Evolutionary conservation across 1,139 yeast genomes (phyloP), one percentile per base, ranked within the genome.

Genomic region (Diutina siamensis): DNA sequence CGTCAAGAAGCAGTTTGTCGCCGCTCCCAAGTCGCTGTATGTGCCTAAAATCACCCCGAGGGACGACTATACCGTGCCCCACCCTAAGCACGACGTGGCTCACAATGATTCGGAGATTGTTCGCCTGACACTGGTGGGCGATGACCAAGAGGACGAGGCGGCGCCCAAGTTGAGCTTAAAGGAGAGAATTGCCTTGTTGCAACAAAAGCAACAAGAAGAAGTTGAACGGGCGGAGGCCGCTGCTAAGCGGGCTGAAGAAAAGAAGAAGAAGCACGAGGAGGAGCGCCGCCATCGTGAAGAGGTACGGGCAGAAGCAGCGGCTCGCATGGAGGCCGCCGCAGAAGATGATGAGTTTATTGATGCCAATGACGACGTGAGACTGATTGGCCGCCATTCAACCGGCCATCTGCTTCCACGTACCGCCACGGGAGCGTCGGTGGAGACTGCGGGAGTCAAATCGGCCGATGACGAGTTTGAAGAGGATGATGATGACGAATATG

Each of bases 131-230:
- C 47, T 51, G 33, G 51, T 54, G 15, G 57, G 47, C 3, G 58
- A 49, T 25, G 52, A 54, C 13, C 52, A 69, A 49, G 79, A 75
- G 48, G 71, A 67, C 5, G 28, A 25, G 10, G 77, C 68, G 25
- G 76, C 67, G 22, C 95, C 96, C 12, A 81, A 83, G 53, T 64
- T 88, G 66, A 82, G 94, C 48, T 69, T 92, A 57, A 84, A 84
- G 58, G 97, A 92, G 53, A 74, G 97, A 52, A 87, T 92, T 58
- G 86, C 86, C 10, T 59, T 86, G 57, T 68, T 92, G 47, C 95
- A 89, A 58, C 77, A 86, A 57, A 80, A 80, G 49, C 96, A 86
- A 59, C 76, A 76, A 48, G 87, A 84, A 55, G 94, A 86, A 56
- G 86, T 83, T 4, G 89, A 83, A 53, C 74, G 84, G 45, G 79